phyloP scores from a whole-genome alignment of 352 stramenopile genomes.

The Globisporangium irregulare region DNA sequence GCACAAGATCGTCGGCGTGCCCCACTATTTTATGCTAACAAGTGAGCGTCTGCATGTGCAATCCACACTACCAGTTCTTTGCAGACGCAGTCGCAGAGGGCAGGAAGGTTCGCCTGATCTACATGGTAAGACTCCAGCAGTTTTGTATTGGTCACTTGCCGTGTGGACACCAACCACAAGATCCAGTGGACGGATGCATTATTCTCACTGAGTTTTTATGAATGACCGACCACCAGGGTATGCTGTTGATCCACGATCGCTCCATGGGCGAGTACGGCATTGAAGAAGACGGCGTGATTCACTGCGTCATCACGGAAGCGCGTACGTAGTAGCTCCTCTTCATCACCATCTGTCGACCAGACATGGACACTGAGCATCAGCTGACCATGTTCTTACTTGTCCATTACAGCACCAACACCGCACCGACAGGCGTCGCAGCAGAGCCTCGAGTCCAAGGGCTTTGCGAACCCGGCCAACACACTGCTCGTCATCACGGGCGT shows the following conservation, averaged over 20 bases:
- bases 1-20: too few relatives aligned
- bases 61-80: constrained; percentile 47
- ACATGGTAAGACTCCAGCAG: constrained; percentile 41
- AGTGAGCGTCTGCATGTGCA: too few relatives aligned
- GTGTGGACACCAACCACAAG: too few relatives aligned
- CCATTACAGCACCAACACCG: constrained; percentile 28
- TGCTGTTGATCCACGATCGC: constrained; percentile 59
- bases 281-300: constrained; percentile 70
- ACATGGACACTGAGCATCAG: constrained; percentile 10
- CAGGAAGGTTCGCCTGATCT: constrained; percentile 74
- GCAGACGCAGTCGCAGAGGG: constrained; percentile 39
- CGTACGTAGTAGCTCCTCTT: constrained; percentile 32
- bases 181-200: too few relatives aligned
- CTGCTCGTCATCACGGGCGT: constrained; percentile 61
- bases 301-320: constrained; percentile 69
- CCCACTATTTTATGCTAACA: too few relatives aligned
- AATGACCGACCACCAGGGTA: constrained; percentile 31
- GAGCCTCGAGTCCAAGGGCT: constrained; percentile 49
- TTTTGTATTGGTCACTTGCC: not conserved
- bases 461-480: constrained; percentile 52
- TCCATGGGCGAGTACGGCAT: constrained; percentile 79
- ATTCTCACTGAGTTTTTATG: not conserved
- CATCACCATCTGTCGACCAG: not conserved
- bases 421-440: constrained; percentile 41
- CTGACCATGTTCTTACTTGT: constrained; percentile 1